Evolutionary conservation across 768 basidiomycete species (phyloP), one percentile per base, ranked within the genome.

Genomic region (Russula foetens): DNA sequence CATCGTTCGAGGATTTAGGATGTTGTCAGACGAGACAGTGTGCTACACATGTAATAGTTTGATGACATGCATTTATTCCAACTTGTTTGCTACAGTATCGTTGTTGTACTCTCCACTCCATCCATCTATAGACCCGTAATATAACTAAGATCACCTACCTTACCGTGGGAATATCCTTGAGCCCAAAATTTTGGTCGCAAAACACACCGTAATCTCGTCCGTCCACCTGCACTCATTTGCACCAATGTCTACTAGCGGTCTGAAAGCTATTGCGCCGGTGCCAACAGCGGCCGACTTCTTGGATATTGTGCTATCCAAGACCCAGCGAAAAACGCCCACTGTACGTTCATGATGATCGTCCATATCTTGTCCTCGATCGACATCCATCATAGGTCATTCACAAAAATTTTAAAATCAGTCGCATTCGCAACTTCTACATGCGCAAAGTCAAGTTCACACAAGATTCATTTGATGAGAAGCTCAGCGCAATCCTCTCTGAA

Each of bases 381-480:
- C 26, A 15, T 15, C 7, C 0, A 23, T 24, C 15, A 41, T 65
- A 92, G 91, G 93, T 95, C 67, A 98, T 98, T 71, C 97, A 98
- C 76, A 98, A 97, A 81, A 98, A 98, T 79, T 98, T 97, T 80
- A 98, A 99, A 79, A 99, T 99, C 74, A 94, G 92, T 66, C 88
- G 96, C 67, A 98, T 98, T 76, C 84, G 96, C 63, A 92, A 93
- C 69, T 93, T 93, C 71, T 97, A 99, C 75, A 98, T 98, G 96
- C 86, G 96, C 72, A 99, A 99, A 75, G 96, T 99, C 76, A 98
- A 96, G 75, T 98, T 97, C 73, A 95, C 95, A 3, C 94, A 98
- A 73, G 94, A 98, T 70, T 80, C 90, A 17, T 98, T 98, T 66
- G 94, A 97, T 62, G 95, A 98, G 75, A 95, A 98, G 71, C 82